Evolutionary conservation across 108 stramenopile genomes (phyloP), one percentile per base, ranked within the genome.

Genomic region (Cyclotella kingstonii): DNA sequence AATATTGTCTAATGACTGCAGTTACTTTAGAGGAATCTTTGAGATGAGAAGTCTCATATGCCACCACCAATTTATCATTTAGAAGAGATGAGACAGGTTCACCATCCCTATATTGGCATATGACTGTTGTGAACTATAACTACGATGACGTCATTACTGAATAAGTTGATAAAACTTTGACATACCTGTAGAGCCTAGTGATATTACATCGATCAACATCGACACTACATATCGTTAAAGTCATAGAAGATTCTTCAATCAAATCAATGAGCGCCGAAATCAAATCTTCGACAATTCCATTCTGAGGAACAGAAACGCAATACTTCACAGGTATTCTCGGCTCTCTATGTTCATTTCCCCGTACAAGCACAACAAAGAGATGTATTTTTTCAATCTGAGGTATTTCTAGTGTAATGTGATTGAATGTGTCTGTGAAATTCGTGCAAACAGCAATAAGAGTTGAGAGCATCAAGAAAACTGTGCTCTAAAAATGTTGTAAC

Each of bases 391-490:
- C 44, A 45, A 36, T 51, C 33, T 77, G 77, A 8, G 90, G 90
- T 40, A 91, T 86, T 70, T 91, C 86, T 43, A 91, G 54, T 4
- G 81, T 83, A 17, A 91, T 80, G 63, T 91, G 85, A 62, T 91
- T 91, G 65, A 88, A 91, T 14, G 86, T 56, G 19, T 64, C 62
- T 63, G 22, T 11, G 45, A 46, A 2, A 21, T 5, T 40, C 25
- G 14, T 14, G 14, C 17, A 26, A 9, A 10, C 14, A 4, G 26
- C 12, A 26, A 30, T 8, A 1, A 4, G 63, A 19, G n/a, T 53
- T 22, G 19, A 29, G 46, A 35, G 45, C 12, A 11, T 26, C 47
- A 21, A 12, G 8, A 49, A 11, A 11, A 21, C 23, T 22, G 18
- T 23, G 25, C 19, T 21, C 25, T 10, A 14, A 57, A 4, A 7